Base-by-base conservation (phyloP, 2,329 filamentous ascomycete genomes). In the Incumbomyces lentus region DNA sequence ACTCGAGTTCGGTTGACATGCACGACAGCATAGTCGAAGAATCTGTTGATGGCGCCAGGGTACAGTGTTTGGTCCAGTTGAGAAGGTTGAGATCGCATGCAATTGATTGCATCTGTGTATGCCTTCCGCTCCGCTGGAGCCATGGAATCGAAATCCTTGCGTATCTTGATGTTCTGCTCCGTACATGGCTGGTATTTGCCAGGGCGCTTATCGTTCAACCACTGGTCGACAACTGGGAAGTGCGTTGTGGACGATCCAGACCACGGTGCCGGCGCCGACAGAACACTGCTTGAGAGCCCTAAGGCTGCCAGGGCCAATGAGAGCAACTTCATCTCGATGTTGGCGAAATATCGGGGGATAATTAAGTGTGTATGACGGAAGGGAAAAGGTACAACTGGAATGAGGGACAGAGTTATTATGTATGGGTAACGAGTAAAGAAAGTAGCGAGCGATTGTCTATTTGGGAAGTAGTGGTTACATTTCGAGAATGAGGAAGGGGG, bases 81-180 rank as follows among this genome's bases (percentile, higher is more conserved):
- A 12, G 64, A 58, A 2, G 60, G 61, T 22, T 57, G 58, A 12
- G 54, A 52, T 49, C 58, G 57, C 18, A 69, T 44, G 50, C 66
- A 69, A 26, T 65, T 58, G 48, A 69, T 60, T 10, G 66, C 64
- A 48, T 62, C 53, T 22, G 64, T 66, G 52, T 66, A 68, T 5
- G 55, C 44, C 18, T 56, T 57, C 37, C 56, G 56, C 30, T 63
- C 55, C 35, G 46, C 17, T 17, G 52, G 53, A 10, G 50, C 36
- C 53, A 57, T 53, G 17, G 51, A 40, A 32, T 53, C 50, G 22
- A 55, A 57, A 49, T 57, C 55, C 41, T 52, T 52, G 17, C 55
- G 55, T 26, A 57, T 44, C 42, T 50, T 50, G 45, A 55, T 47
- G 6, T 45, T 53, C 31, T 52, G 42, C 3, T 52, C 40, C 1